These are phyloP conservation scores for Venturia oleaginea DNA, from an alignment of 2,329 filamentous ascomycete species.

Conservation along the genomic window DNA sequence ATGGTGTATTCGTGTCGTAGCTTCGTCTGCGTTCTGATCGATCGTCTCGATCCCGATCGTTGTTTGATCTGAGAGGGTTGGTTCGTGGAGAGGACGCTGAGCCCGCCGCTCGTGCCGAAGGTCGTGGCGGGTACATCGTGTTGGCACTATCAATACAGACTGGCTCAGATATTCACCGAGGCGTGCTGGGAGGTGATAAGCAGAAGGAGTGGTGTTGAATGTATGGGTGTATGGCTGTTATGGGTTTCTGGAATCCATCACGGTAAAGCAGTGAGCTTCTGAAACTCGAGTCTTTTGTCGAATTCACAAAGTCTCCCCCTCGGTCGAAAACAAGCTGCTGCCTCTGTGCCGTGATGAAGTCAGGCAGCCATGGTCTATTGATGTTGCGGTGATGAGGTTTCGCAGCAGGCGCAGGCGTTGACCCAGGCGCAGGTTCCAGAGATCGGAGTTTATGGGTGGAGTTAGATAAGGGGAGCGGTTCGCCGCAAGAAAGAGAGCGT, in stretches of 20 bases:
- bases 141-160: neutral
- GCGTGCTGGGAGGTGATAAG: neutral
- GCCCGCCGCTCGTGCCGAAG: neutral
- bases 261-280: neutral
- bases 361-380: conserved; percentile 2
- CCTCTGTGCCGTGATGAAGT: conserved; percentile 6
- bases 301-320: neutral
- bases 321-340: neutral
- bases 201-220: neutral
- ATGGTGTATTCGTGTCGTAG: neutral
- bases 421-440: neutral
- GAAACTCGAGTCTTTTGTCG: neutral
- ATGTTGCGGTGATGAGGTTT: conserved; percentile 1
- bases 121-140: conserved; percentile 12
- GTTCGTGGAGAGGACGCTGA: conserved; percentile 12
- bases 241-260: conserved; percentile 1
- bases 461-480: conserved; percentile 2
- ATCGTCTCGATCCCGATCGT: conserved; percentile 12
- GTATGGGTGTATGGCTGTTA: neutral
- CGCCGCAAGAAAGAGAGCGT: neutral
- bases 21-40: neutral
- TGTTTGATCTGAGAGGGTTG: conserved; percentile 14
- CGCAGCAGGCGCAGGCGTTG: conserved; percentile 1
- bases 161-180: neutral
- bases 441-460: conserved; percentile 2